Conservation (phyloP, 805 yeast genomes). For the Yamadazyma laniorum region DNA sequence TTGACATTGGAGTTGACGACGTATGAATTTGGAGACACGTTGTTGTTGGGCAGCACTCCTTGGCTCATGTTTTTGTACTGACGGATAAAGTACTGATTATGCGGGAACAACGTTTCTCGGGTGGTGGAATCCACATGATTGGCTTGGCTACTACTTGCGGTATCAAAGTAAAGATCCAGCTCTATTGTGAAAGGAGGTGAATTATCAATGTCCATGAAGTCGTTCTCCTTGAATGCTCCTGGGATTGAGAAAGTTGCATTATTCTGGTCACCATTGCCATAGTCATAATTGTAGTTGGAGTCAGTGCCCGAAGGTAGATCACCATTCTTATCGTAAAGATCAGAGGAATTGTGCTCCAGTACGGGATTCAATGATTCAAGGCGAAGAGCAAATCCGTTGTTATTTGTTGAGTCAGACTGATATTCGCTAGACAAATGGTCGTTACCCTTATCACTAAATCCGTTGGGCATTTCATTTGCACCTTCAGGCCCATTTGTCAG, state of each 20-base stretch:
- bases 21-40: conserved; percentile 5
- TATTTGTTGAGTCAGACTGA: too few relatives aligned
- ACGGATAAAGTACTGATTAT: conserved; percentile 12
- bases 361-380: too few relatives aligned
- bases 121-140: not conserved
- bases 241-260: conserved; percentile 17
- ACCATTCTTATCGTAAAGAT: too few relatives aligned
- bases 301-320: too few relatives aligned
- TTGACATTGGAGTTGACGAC: not conserved
- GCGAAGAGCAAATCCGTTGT: too few relatives aligned
- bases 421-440: too few relatives aligned
- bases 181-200: conserved; percentile 38
- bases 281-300: too few relatives aligned
- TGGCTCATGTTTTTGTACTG: conserved; percentile 3
- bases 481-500: conserved; percentile 2
- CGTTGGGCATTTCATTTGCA: too few relatives aligned
- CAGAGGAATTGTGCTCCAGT: too few relatives aligned
- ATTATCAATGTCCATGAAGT: conserved; percentile 37
- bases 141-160: conserved; percentile 5
- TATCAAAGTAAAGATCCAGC: conserved; percentile 27
- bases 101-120: conserved; percentile 14
- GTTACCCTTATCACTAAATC: too few relatives aligned
- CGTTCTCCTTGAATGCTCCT: conserved; percentile 26
- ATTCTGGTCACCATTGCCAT: not conserved
- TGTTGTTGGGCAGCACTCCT: conserved; percentile 2